phyloP scores from a whole-genome alignment of 257 asterid species.

The Fraxinus americana region DNA sequence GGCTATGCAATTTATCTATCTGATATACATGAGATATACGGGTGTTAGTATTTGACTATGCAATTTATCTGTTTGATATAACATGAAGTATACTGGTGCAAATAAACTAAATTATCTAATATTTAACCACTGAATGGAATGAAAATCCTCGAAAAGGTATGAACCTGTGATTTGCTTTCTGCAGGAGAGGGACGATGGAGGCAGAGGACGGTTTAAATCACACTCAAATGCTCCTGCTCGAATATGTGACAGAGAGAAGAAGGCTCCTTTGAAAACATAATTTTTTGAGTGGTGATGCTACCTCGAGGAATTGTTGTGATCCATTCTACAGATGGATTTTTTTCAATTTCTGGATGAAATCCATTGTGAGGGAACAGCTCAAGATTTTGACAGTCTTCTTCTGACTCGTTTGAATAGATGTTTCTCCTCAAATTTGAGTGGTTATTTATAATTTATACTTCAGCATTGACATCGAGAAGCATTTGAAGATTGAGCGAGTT shows the following conservation, averaged over 20 bases:
- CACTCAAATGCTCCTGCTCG: constrained; percentile 82
- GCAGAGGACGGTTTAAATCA: constrained; percentile 90
- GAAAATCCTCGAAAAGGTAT: background rate
- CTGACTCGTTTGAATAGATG: background rate
- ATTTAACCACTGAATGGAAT: constrained; percentile 3
- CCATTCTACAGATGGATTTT: background rate
- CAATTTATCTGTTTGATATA: too few species aligned
- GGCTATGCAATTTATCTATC: background rate
- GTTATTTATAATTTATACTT: background rate
- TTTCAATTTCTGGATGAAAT: background rate
- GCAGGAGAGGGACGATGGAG: constrained; percentile 82
- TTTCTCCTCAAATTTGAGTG: background rate
- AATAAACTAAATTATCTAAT: background rate
- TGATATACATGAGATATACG: background rate
- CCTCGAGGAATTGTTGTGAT: constrained; percentile 12
- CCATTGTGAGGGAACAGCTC: constrained; percentile 9
- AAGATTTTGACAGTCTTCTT: constrained; percentile 1
- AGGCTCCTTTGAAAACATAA: constrained; percentile 86
- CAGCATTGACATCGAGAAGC: background rate
- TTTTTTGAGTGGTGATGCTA: constrained; percentile 8
- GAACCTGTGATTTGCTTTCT: constrained; percentile 6
- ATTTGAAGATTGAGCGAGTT: background rate
- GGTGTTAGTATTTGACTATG: too few species aligned
- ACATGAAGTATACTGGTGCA: constrained; percentile 2
- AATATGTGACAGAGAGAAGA: constrained; percentile 87